These are phyloP conservation scores for Fusarium sp. DNA, from an alignment of 2,329 filamentous ascomycete genomes.

Conservation along the genomic window DNA sequence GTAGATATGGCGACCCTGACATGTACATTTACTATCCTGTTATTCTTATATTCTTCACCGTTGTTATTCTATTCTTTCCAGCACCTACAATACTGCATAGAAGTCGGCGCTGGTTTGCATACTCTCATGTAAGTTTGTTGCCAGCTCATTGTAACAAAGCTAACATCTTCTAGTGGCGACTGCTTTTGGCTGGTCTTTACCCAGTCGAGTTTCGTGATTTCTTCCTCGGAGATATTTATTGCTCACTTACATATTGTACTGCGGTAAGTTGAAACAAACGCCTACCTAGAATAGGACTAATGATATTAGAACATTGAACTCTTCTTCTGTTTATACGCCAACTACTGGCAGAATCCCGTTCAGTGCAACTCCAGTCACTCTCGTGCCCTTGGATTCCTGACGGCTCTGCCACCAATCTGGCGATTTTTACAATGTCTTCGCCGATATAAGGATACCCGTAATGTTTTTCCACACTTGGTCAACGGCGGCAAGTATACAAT, in stretches of 20 bases:
- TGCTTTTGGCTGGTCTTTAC: constrained; percentile 86
- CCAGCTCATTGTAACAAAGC: background rate
- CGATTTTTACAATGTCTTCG: constrained; percentile 90
- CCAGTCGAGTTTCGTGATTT: constrained; percentile 98
- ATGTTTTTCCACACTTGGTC: constrained; percentile 89
- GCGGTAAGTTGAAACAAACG: constrained; percentile 68
- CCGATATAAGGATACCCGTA: constrained; percentile 86
- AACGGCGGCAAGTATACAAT: constrained; percentile 93
- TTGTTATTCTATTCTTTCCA: constrained; percentile 79
- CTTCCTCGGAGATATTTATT: constrained; percentile 97
- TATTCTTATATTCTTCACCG: constrained; percentile 76
- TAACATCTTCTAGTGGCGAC: constrained; percentile 73
- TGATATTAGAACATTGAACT: constrained; percentile 79
- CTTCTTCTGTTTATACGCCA: constrained; percentile 94
- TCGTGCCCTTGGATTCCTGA: constrained; percentile 85
- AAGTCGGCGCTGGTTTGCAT: constrained; percentile 86
- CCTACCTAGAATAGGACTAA: constrained; percentile 10
- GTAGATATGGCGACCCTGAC: constrained; percentile 68
- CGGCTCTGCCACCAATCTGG: constrained; percentile 86
- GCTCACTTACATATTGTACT: constrained; percentile 90
- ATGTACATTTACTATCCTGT: constrained; percentile 91
- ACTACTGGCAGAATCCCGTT: constrained; percentile 75
- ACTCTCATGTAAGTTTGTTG: constrained; percentile 77
- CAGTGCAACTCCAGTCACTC: constrained; percentile 90
- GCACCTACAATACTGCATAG: constrained; percentile 77